Evolutionary conservation across 805 yeast species (phyloP), one percentile per base, ranked within the genome.

Genomic region (Saccharomyces paradoxus): DNA sequence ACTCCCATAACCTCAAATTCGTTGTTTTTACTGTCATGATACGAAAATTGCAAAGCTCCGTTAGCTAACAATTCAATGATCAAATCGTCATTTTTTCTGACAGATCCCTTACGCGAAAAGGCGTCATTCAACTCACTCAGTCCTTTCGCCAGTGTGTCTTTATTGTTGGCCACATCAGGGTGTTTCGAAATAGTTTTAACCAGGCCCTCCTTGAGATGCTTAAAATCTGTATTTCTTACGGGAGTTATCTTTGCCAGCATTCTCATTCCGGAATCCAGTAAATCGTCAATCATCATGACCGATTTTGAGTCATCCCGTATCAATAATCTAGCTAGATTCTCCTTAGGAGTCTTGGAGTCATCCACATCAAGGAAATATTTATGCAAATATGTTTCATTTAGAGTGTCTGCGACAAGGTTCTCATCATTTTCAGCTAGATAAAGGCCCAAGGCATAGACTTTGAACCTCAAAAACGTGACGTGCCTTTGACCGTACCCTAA

Each of bases 151-250:
- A 80, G 66, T 26, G 68, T 72, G 2, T 76, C 81, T 31, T 72
- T 72, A 41, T 77, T 72, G 6, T 75, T 71, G 59, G 82, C 82
- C 52, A 85, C 80, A 56, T 77, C 72, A 2, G 86, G 82, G 63
- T 81, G 82, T 37, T 89, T 86, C 68, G 84, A 75, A 49, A 89
- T 80, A 0, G 96, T 82, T 67, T 91, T 85, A 50, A 89, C 80
- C 57, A 94, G 80, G 0, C 98, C 98, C 66, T 94, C 98, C 60
- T 87, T 81, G 63, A 92, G 71, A 67, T 94, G 98, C 58, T 83
- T 82, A 71, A 87, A 90, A 71, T 92, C 97, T 0, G 98, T 92
- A 68, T 87, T 89, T 66, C 97, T 81, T 17, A 86, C 83, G 0
- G 99, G 97, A 10, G 86, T 83, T 55, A 92, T 84, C 58, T 96